These are phyloP conservation scores for Suillus alpinus DNA, from an alignment of 768 basidiomycete species.

Conservation along the genomic window DNA sequence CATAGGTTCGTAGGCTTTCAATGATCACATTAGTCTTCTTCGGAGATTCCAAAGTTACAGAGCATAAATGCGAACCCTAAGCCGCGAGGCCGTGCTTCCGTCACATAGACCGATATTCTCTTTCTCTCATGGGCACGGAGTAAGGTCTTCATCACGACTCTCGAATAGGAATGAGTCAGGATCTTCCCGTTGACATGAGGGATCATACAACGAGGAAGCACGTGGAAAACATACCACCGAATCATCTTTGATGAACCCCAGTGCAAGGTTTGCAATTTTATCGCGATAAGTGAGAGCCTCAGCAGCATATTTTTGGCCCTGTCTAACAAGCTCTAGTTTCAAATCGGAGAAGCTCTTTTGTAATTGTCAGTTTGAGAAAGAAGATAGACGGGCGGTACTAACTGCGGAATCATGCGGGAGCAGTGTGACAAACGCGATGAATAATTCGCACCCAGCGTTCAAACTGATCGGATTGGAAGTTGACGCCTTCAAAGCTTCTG, in stretches of 20 bases:
- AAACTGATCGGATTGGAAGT: slow-evolving; percentile 78
- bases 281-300: slow-evolving; percentile 83
- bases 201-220: slow-evolving; percentile 12
- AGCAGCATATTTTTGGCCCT: slow-evolving; percentile 73
- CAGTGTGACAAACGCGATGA: slow-evolving; percentile 84
- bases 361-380: slow-evolving; percentile 2
- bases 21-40: slow-evolving; percentile 6
- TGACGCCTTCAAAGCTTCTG: slow-evolving; percentile 56
- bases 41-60: slow-evolving; percentile 8
- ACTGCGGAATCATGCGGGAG: slow-evolving; percentile 82
- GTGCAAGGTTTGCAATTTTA: slow-evolving; percentile 86
- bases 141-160: slow-evolving; percentile 92
- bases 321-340: slow-evolving; percentile 78
- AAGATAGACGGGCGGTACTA: slow-evolving; percentile 30
- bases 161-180: slow-evolving; percentile 93
- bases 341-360: slow-evolving; percentile 77
- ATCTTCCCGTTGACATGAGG: slow-evolving; percentile 52
- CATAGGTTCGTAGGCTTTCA: slow-evolving; percentile 84
- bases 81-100: slow-evolving; percentile 89
- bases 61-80: slow-evolving; percentile 60
- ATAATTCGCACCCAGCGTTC: slow-evolving; percentile 87
- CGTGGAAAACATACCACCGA: slow-evolving; percentile 60
- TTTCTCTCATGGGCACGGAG: slow-evolving; percentile 88
- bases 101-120: slow-evolving; percentile 96
- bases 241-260: slow-evolving; percentile 93